A percentile compares a stretch with the other conserved stretches of the same genome.
These are phyloP conservation scores for Septoria petroselini DNA, from an alignment of 2,329 filamentous ascomycete genomes.

Conservation along the genomic window DNA sequence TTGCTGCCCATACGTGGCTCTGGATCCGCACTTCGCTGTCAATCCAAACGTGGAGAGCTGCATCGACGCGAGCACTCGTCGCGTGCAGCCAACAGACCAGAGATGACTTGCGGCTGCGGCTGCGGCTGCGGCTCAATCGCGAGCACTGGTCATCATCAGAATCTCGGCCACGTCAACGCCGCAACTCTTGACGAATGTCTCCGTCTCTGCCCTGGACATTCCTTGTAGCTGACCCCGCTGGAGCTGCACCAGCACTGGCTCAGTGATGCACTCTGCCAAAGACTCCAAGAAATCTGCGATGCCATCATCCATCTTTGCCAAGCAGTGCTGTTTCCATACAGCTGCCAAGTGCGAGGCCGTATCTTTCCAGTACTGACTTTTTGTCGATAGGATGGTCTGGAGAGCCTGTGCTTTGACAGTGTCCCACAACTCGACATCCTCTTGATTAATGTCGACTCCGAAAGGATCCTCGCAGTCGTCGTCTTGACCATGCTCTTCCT, in stretches of 20 bases:
- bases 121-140: too few relatives aligned
- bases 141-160: too few relatives aligned
- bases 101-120: too few relatives aligned
- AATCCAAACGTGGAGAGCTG: too few relatives aligned
- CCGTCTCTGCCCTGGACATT: constrained; percentile 41
- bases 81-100: too few relatives aligned
- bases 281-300: constrained; percentile 45
- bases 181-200: constrained; percentile 36
- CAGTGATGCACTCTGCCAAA: constrained; percentile 44
- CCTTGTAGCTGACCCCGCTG: constrained; percentile 48
- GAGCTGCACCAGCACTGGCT: constrained; percentile 53
- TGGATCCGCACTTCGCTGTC: too few relatives aligned
- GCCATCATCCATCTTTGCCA: constrained; percentile 39
- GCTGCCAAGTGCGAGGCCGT: constrained; percentile 34
- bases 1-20: too few relatives aligned
- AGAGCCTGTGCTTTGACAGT: constrained; percentile 39
- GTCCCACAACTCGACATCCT: constrained; percentile 40
- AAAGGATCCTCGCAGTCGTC: constrained; percentile 14
- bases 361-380: constrained; percentile 11
- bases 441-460: constrained; percentile 28
- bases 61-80: too few relatives aligned
- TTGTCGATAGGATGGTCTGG: constrained; percentile 24
- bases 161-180: constrained; percentile 22
- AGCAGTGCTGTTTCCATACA: constrained; percentile 33
- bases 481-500: constrained; percentile 30